A percentile compares a stretch with the other conserved stretches of the same genome.
phyloP scores from a whole-genome alignment of 1,284 basidiomycete species.

The Gomphus sp. region DNA sequence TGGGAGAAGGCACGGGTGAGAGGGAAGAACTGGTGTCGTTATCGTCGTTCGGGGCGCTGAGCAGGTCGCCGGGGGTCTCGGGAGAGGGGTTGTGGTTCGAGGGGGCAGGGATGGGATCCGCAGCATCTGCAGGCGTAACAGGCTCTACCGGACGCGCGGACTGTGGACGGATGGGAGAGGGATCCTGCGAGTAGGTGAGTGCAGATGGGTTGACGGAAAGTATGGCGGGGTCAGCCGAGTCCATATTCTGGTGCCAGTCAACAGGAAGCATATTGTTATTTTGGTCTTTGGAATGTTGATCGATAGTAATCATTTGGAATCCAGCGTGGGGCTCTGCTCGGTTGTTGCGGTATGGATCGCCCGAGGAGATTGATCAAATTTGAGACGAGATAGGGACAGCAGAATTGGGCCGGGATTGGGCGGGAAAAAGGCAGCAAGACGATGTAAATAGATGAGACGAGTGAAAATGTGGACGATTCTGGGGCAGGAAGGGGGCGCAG shows the following conservation, averaged over 20 bases:
- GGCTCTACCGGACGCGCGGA: constrained; percentile 19
- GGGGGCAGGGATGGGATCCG: constrained; percentile 14
- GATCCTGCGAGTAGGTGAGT: constrained; percentile 17
- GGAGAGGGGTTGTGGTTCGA: constrained; percentile 16
- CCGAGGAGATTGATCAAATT: constrained; percentile 9
- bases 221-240: constrained; percentile 17
- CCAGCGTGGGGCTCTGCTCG: neutral
- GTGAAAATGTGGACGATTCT: neutral
- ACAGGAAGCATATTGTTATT: neutral
- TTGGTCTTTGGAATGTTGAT: constrained; percentile 3
- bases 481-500: neutral
- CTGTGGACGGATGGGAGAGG: constrained; percentile 22
- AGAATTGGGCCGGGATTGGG: neutral
- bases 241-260: constrained; percentile 16
- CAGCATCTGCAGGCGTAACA: constrained; percentile 15
- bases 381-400: constrained; percentile 2
- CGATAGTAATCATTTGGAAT: constrained; percentile 3
- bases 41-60: constrained; percentile 8
- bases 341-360: constrained; percentile 3
- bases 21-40: constrained; percentile 35
- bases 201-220: constrained; percentile 19
- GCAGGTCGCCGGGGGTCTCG: constrained; percentile 1
- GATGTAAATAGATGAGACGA: neutral
- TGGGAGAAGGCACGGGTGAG: constrained; percentile 37
- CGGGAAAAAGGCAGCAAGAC: neutral